Percentiles rank a stretch among this genome's conserved stretches.
Evolutionary conservation across 768 basidiomycete species (phyloP).

Genomic region (Suillus lakei): DNA sequence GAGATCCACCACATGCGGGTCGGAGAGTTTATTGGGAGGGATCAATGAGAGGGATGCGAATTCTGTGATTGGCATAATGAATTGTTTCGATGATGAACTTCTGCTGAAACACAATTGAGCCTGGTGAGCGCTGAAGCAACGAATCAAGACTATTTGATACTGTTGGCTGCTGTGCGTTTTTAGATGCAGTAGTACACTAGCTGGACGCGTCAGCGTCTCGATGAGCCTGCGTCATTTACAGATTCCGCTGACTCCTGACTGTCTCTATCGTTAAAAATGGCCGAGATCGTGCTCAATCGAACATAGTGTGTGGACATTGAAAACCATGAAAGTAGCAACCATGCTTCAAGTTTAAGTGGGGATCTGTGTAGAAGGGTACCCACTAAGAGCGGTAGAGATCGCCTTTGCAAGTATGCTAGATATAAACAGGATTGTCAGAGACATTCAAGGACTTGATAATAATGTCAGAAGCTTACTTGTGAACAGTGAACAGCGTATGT

Average conservation of each 20-base stretch:
- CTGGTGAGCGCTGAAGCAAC: not conserved
- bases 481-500: too few species aligned
- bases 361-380: slow-evolving; percentile 26
- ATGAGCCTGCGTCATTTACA: slow-evolving; percentile 2
- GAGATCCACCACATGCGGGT: slow-evolving; percentile 31
- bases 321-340: not conserved
- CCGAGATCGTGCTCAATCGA: not conserved
- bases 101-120: not conserved
- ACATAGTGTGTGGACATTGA: not conserved
- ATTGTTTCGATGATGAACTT: not conserved
- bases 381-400: slow-evolving; percentile 50
- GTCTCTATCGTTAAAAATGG: not conserved
- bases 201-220: slow-evolving; percentile 14
- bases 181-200: not conserved
- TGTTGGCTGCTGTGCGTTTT: not conserved
- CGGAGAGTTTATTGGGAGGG: slow-evolving; percentile 34
- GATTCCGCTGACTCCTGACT: not conserved
- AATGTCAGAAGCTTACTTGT: too few species aligned
- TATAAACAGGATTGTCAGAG: too few species aligned
- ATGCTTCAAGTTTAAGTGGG: slow-evolving; percentile 5
- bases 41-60: slow-evolving; percentile 42
- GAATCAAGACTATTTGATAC: not conserved
- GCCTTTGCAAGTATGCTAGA: slow-evolving; percentile 56
- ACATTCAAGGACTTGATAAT: too few species aligned
- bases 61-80: slow-evolving; percentile 49